Conservation (phyloP, 129 eudicot genomes). For the Smallanthus sonchifolius region DNA sequence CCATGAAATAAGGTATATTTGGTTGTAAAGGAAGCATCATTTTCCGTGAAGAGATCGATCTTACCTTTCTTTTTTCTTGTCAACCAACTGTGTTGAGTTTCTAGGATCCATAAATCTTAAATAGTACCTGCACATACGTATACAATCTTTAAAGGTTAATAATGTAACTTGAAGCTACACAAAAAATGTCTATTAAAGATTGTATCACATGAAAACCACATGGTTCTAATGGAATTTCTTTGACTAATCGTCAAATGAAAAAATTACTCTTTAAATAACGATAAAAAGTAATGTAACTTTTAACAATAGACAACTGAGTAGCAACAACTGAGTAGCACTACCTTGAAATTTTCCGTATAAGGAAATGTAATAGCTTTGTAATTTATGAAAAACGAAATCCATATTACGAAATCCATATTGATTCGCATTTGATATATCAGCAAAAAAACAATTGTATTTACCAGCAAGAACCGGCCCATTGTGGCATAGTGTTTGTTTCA, state of each 20-base stretch:
- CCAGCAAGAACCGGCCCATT: conserved; percentile 99
- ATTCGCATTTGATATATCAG: conserved; percentile 6
- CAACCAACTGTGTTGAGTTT: conserved; percentile 72
- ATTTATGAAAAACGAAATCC: not conserved
- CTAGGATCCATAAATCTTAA: conserved; percentile 97
- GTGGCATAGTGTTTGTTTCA: conserved; percentile 98
- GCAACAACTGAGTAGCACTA: not conserved
- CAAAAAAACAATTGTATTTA: conserved; percentile 13
- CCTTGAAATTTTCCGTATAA: not conserved
- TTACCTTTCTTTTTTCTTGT: conserved; percentile 80
- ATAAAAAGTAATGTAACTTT: not conserved
- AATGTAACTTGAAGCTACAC: not conserved
- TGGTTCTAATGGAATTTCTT: not conserved
- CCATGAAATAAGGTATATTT: not conserved
- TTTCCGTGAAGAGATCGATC: conserved; percentile 16
- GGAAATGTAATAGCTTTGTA: not conserved
- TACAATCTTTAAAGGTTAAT: conserved; percentile 14
- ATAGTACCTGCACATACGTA: conserved; percentile 68
- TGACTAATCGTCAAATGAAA: not conserved
- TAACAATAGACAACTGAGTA: not conserved
- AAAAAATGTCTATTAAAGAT: not conserved
- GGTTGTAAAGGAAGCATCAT: not conserved
- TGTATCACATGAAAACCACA: not conserved
- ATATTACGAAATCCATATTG: not conserved
- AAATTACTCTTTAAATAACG: not conserved